These are phyloP conservation scores for Globisporangium megalacanthum DNA, from an alignment of 352 stramenopile genomes.

Conservation along the genomic window DNA sequence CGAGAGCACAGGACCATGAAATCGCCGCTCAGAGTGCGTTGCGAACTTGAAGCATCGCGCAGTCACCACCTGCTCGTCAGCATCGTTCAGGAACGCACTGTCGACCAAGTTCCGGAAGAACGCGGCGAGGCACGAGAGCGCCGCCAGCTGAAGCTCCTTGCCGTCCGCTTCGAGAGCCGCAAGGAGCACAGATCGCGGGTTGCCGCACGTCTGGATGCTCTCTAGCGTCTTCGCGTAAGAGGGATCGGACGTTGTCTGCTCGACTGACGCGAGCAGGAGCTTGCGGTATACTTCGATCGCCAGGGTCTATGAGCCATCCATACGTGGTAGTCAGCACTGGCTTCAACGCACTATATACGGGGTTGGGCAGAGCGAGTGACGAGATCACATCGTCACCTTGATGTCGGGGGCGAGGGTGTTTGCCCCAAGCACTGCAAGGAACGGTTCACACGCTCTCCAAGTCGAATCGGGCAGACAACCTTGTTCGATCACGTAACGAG, in stretches of 20 bases:
- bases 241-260: background rate
- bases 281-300: constrained; percentile 18
- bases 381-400: constrained; percentile 3
- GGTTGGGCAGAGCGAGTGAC: background rate
- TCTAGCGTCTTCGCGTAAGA: constrained; percentile 8
- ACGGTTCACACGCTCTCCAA: constrained; percentile 48
- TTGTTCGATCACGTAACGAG: constrained; percentile 35
- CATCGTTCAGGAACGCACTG: constrained; percentile 20
- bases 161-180: constrained; percentile 19
- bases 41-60: constrained; percentile 22
- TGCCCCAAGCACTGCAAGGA: constrained; percentile 10
- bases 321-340: too few species aligned
- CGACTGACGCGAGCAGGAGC: constrained; percentile 16
- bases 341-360: background rate
- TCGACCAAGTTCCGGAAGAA: constrained; percentile 9
- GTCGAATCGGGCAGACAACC: constrained; percentile 15
- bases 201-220: constrained; percentile 27
- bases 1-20: constrained; percentile 30
- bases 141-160: constrained; percentile 24
- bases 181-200: constrained; percentile 27
- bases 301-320: constrained; percentile 8
- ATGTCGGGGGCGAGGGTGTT: background rate
- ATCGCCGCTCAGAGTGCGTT: constrained; percentile 28
- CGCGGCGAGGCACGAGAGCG: constrained; percentile 31
- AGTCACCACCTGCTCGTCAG: constrained; percentile 23